These are phyloP conservation scores for Pholiota conissans DNA, from an alignment of 768 basidiomycete species.

Conservation along the genomic window DNA sequence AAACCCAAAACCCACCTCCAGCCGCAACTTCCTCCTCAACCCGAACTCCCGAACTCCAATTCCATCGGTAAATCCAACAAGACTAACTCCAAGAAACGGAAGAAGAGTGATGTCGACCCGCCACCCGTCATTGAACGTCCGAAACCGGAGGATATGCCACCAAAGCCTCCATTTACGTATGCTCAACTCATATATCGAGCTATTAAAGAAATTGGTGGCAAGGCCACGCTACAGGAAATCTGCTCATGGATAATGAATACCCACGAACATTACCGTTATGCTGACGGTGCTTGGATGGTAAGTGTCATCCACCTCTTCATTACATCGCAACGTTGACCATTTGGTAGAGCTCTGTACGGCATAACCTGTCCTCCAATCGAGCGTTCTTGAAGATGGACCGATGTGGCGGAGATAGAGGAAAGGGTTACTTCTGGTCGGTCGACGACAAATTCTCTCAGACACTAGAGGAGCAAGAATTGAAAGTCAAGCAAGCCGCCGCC, in stretches of 20 bases:
- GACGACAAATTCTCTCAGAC: constrained; percentile 71
- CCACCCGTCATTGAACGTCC: constrained; percentile 38
- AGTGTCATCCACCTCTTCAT: constrained; percentile 26
- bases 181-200: constrained; percentile 90
- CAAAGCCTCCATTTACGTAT: constrained; percentile 89
- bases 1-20: constrained; percentile 33
- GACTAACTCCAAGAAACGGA: constrained; percentile 66
- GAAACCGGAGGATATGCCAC: constrained; percentile 76
- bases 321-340: constrained; percentile 10
- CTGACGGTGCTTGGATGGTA: constrained; percentile 92
- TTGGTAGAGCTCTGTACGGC: constrained; percentile 86
- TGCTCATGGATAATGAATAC: constrained; percentile 88
- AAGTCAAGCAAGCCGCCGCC: constrained; percentile 40
- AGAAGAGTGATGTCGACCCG: constrained; percentile 55
- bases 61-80: constrained; percentile 50
- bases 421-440: constrained; percentile 92
- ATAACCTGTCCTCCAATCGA: constrained; percentile 90
- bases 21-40: constrained; percentile 42
- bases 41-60: constrained; percentile 65
- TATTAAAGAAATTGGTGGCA: constrained; percentile 77
- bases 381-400: constrained; percentile 92
- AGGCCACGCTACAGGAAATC: constrained; percentile 90
- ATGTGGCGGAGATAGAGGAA: constrained; percentile 81
- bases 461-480: constrained; percentile 71
- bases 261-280: constrained; percentile 88